A percentile compares a stretch with the other conserved stretches of the same genome.
phyloP scores from a whole-genome alignment of 768 basidiomycete species.

The Pleurotus pulmonarius region DNA sequence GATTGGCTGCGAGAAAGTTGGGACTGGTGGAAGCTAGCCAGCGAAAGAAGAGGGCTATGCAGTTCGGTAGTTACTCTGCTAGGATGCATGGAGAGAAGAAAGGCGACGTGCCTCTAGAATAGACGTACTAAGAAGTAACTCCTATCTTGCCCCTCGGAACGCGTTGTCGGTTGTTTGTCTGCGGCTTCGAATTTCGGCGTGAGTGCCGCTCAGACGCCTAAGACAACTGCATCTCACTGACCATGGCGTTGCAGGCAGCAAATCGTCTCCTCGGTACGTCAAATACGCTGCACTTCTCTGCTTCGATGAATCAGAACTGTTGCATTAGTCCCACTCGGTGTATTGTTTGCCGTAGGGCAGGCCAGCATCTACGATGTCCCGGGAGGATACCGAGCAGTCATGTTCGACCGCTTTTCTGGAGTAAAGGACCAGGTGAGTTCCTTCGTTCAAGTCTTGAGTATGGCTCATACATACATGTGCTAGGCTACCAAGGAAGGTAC shows the following conservation, averaged over 20 bases:
- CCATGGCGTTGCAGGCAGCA: slow-evolving; percentile 51
- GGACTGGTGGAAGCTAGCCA: slow-evolving; percentile 72
- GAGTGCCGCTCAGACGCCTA: slow-evolving; percentile 40
- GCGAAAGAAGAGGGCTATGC: slow-evolving; percentile 93
- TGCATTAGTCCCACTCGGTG: slow-evolving; percentile 38
- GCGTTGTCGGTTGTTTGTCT: slow-evolving; percentile 8
- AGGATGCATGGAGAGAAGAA: slow-evolving; percentile 70
- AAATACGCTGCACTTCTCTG: background rate
- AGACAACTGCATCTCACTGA: background rate
- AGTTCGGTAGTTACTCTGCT: slow-evolving; percentile 89
- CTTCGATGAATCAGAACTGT: background rate
- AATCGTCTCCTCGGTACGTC: slow-evolving; percentile 46
- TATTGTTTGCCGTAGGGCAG: slow-evolving; percentile 40
- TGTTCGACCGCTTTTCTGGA: slow-evolving; percentile 97
- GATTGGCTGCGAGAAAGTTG: slow-evolving; percentile 66
- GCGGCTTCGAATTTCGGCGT: background rate
- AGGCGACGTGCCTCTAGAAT: slow-evolving; percentile 43
- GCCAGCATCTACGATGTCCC: slow-evolving; percentile 74
- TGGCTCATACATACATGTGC: slow-evolving; percentile 2
- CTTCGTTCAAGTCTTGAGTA: background rate
- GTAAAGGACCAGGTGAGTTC: slow-evolving; percentile 70
- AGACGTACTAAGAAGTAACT: background rate
- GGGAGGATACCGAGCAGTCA: slow-evolving; percentile 90
- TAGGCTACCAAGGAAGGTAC: slow-evolving; percentile 92
- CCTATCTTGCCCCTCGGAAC: background rate